These are phyloP conservation scores for Trypanosoma avium DNA, from an alignment of 208 protist genomes.

Conservation along the genomic window DNA sequence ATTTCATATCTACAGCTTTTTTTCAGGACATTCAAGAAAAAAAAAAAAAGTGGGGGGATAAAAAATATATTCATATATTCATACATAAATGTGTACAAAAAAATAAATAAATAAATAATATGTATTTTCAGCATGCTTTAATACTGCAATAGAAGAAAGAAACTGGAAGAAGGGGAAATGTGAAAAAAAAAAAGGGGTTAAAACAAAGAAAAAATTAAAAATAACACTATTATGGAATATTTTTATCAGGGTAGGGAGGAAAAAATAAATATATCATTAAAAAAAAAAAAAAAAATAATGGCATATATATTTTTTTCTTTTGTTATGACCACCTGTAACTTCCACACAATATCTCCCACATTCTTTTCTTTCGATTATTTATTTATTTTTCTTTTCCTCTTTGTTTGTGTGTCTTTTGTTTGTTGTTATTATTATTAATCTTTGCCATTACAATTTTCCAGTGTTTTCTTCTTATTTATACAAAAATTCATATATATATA, in stretches of 20 bases:
- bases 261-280: neutral
- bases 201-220: neutral
- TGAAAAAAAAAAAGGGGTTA: neutral
- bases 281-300: constrained; percentile 1
- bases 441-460: too few species aligned
- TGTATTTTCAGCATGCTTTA: too few species aligned
- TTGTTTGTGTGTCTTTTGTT: neutral
- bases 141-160: too few species aligned
- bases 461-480: too few species aligned
- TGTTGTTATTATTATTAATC: too few species aligned
- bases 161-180: neutral
- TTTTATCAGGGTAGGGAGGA: neutral
- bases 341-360: too few species aligned
- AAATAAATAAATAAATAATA: constrained; percentile 3
- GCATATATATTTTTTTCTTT: neutral
- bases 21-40: too few species aligned
- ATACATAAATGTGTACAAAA: neutral
- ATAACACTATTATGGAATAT: too few species aligned
- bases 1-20: too few species aligned
- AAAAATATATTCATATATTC: neutral
- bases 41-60: neutral
- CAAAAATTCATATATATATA: too few species aligned
- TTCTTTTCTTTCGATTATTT: constrained; percentile 13
- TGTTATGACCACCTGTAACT: neutral
- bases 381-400: neutral